Evolutionary conservation across 768 basidiomycete genomes (phyloP), one percentile per base, ranked within the genome.

Genomic region (Leccinum variicolor): DNA sequence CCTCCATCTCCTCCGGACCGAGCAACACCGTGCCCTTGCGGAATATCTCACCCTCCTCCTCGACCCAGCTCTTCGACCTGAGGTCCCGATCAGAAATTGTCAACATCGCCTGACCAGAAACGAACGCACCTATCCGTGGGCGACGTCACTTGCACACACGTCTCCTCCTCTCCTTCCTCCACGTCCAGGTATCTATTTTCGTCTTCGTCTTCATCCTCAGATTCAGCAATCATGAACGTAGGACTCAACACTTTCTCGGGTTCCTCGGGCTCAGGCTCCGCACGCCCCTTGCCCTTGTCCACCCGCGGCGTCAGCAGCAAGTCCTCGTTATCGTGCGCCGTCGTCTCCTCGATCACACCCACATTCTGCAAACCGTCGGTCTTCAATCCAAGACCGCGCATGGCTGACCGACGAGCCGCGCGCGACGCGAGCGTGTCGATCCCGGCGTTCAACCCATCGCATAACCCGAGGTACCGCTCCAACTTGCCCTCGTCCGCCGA

Each of bases 11-110:
- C 64, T 89, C 91, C 8, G 84, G 85, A 1, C 87, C 86, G 9
- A 92, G 77, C 19, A 98, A 76, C 4, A 87, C 87, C 10, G 81
- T 84, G 0, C 94, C 94, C 67, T 96, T 95, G 43, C 95, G 79
- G 77, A 98, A 98, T 41, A 98, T 89, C 73, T 98, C 96, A 0
- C 94, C 94, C 70, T 99, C 97, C 69, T 98, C 97, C 55, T 86
- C 90, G 0, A 95, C 89, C 87, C 90, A 92, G 52, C 80, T 85
- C 62, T 85, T 79, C 25, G 89, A 90, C 50, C 90, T 89, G 52
- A 15, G 1, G 17, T 19, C 48, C 10, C 52, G n/a, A 14, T 28
- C 1, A 26, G 31, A 39, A 48, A n/a, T 11, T 25, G 19, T 59
- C 15, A n/a, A n/a, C 15, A 13, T 53, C 36, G 5, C 10, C 34